Evolutionary conservation across 2,329 filamentous ascomycete genomes (phyloP).

Genomic region (Coniochaeta sp.): DNA sequence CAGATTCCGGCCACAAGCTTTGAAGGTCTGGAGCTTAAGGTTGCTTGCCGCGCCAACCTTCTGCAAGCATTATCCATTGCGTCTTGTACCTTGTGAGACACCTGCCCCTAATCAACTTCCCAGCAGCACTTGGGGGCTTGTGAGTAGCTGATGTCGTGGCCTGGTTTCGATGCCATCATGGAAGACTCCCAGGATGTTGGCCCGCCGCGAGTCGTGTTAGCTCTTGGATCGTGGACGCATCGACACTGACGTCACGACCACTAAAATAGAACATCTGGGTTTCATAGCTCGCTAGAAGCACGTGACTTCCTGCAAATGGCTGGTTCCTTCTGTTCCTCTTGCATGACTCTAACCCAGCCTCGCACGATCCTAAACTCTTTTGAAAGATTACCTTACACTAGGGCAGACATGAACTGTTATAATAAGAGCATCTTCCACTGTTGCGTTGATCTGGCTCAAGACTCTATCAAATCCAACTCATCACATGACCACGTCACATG

Average conservation of each 20-base stretch:
- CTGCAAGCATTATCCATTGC: conserved; percentile 14
- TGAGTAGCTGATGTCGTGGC: neutral
- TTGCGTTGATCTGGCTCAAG: too few species aligned
- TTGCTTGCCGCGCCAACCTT: conserved; percentile 10
- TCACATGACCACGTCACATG: neutral
- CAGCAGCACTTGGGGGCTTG: neutral
- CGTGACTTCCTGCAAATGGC: neutral
- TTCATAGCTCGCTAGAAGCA: neutral
- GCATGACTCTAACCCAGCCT: too few species aligned
- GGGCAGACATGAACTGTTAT: too few species aligned
- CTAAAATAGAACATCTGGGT: too few species aligned
- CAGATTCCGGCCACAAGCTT: neutral
- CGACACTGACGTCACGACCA: neutral
- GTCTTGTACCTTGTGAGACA: neutral
- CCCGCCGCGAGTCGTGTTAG: neutral
- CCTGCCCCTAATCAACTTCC: neutral
- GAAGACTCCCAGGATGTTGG: neutral
- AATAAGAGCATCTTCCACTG: too few species aligned
- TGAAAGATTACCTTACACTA: too few species aligned
- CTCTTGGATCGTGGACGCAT: neutral
- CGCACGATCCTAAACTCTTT: too few species aligned
- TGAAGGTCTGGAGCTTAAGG: neutral
- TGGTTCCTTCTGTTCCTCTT: too few species aligned
- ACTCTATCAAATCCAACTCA: neutral
- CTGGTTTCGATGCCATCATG: neutral